These are phyloP conservation scores for Trametes gibbosa DNA, from an alignment of 768 basidiomycete genomes.

Conservation along the genomic window DNA sequence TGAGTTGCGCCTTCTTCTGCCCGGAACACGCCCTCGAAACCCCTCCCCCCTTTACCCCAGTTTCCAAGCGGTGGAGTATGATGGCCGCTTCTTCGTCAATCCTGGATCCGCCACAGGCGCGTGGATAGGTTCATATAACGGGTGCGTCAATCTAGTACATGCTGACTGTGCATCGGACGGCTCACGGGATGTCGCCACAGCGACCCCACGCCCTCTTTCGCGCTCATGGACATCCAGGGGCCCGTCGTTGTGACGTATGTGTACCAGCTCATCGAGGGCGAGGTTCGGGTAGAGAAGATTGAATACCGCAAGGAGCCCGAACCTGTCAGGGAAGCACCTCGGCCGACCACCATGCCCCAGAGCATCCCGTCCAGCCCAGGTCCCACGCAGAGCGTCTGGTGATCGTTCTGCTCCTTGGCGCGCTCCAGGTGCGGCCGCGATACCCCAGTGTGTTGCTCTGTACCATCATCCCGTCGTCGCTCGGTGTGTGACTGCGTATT, in stretches of 20 bases:
- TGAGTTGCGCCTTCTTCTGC: slow-evolving; percentile 37
- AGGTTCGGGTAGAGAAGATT: slow-evolving; percentile 91
- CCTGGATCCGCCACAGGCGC: slow-evolving; percentile 95
- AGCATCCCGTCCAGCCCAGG: slow-evolving; percentile 46
- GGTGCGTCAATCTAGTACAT: slow-evolving; percentile 39
- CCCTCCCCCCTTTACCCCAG: slow-evolving; percentile 48
- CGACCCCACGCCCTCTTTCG: slow-evolving; percentile 90
- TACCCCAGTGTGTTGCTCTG: slow-evolving; percentile 2
- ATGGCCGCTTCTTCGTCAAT: slow-evolving; percentile 91
- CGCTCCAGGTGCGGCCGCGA: neutral
- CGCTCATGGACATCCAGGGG: slow-evolving; percentile 97
- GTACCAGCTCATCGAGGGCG: slow-evolving; percentile 91
- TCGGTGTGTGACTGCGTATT: neutral
- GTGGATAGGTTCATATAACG: slow-evolving; percentile 76
- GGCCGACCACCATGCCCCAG: slow-evolving; percentile 48
- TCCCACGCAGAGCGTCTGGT: slow-evolving; percentile 34
- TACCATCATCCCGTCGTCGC: slow-evolving; percentile 5
- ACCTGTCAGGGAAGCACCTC: slow-evolving; percentile 36
- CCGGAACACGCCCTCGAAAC: neutral
- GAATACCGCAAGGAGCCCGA: slow-evolving; percentile 72
- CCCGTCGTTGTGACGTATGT: slow-evolving; percentile 97
- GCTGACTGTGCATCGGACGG: neutral
- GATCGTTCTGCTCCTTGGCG: neutral
- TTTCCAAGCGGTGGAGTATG: slow-evolving; percentile 92
- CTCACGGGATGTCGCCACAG: slow-evolving; percentile 36